Evolutionary conservation across 164 flowering plant genomes (phyloP).

Genomic region (Pachysandra terminalis): DNA sequence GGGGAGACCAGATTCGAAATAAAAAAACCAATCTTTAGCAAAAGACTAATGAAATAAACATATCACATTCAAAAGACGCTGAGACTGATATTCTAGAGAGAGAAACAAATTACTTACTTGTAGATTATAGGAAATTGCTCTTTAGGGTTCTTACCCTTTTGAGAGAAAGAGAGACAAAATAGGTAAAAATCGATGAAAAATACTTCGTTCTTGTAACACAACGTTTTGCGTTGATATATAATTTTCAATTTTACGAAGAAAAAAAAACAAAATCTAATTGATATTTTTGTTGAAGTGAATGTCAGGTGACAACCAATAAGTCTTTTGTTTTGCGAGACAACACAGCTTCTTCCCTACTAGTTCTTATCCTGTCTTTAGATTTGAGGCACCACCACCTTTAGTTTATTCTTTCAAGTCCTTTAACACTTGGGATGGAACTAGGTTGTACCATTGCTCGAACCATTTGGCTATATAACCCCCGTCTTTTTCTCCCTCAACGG

Average conservation of each 20-base stretch:
- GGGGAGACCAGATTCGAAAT: background rate
- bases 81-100: slow-evolving; percentile 12
- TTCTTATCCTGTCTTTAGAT: too few relatives aligned
- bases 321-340: background rate
- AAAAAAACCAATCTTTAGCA: slow-evolving; percentile 7
- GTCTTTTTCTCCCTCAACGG: too few relatives aligned
- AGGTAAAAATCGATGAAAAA: slow-evolving; percentile 7
- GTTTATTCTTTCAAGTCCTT: too few relatives aligned
- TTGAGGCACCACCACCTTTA: background rate
- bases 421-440: too few relatives aligned
- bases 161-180: background rate
- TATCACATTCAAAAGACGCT: slow-evolving; percentile 5
- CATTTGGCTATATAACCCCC: too few relatives aligned
- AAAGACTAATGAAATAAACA: slow-evolving; percentile 13
- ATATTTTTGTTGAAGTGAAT: background rate
- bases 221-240: background rate
- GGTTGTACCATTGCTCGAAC: too few relatives aligned
- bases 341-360: background rate
- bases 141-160: slow-evolving; percentile 9
- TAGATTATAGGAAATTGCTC: slow-evolving; percentile 8
- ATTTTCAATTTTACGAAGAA: background rate
- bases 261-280: background rate
- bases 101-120: slow-evolving; percentile 25
- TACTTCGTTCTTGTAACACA: background rate
- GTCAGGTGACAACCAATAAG: background rate